Percentiles rank a stretch among this genome's conserved stretches.
Conservation (phyloP, 805 yeast genomes). For the Hyphopichia homilentoma region DNA sequence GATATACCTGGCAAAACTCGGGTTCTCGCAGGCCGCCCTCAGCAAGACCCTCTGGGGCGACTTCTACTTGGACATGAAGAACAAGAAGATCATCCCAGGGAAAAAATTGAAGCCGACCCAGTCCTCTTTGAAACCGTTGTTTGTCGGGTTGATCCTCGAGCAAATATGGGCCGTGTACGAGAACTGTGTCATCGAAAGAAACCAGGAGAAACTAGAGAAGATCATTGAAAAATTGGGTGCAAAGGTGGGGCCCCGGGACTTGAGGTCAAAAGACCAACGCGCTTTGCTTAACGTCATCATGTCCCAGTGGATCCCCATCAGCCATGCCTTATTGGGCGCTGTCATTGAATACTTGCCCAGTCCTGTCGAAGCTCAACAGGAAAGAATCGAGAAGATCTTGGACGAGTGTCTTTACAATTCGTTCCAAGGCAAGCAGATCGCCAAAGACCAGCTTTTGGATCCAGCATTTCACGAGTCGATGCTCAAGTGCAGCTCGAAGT, state of each 20-base stretch:
- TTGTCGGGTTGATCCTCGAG: slow-evolving; percentile 82
- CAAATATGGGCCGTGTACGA: slow-evolving; percentile 91
- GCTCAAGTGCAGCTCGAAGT: slow-evolving; percentile 60
- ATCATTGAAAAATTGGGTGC: slow-evolving; percentile 69
- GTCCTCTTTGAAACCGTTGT: slow-evolving; percentile 61
- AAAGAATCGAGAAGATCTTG: slow-evolving; percentile 65
- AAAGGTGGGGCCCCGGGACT: slow-evolving; percentile 68
- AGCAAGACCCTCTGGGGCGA: slow-evolving; percentile 96
- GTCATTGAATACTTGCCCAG: slow-evolving; percentile 85
- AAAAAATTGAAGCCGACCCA: slow-evolving; percentile 60
- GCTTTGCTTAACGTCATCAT: slow-evolving; percentile 60
- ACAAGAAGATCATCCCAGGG: slow-evolving; percentile 72
- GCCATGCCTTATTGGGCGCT: slow-evolving; percentile 78
- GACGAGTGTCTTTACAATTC: slow-evolving; percentile 40
- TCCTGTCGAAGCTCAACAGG: slow-evolving; percentile 71
- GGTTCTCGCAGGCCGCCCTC: slow-evolving; percentile 74
- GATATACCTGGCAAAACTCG: slow-evolving; percentile 78
- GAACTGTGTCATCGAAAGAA: slow-evolving; percentile 58
- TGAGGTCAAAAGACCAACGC: slow-evolving; percentile 74
- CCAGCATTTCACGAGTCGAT: slow-evolving; percentile 50
- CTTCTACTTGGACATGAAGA: slow-evolving; percentile 81
- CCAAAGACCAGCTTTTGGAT: slow-evolving; percentile 40
- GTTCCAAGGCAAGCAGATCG: slow-evolving; percentile 43
- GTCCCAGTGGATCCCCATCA: slow-evolving; percentile 93
- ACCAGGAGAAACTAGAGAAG: slow-evolving; percentile 69